Percentiles rank a stretch among this genome's conserved stretches.
Evolutionary conservation across 2,329 filamentous ascomycete genomes (phyloP).

Genomic region (Escovopsis sp.): DNA sequence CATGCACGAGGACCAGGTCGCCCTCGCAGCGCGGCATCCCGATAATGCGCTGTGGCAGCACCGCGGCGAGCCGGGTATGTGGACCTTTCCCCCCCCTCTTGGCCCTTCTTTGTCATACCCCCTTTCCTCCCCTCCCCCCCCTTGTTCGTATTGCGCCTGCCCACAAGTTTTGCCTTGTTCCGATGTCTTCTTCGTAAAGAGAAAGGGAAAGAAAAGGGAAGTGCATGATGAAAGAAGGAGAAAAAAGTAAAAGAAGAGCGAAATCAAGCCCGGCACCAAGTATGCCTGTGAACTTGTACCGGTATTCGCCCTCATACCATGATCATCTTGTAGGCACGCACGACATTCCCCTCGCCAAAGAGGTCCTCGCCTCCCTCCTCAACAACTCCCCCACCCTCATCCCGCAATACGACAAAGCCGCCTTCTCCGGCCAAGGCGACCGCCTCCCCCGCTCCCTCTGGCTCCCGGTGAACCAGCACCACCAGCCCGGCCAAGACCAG

Average conservation of each 20-base stretch:
- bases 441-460: slow-evolving; percentile 48
- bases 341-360: slow-evolving; percentile 48
- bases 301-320: background rate
- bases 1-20: slow-evolving; percentile 49
- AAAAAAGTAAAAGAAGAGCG: too few species aligned
- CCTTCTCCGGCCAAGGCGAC: slow-evolving; percentile 61
- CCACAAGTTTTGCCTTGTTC: too few species aligned
- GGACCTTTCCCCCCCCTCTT: too few species aligned
- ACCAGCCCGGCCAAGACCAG: too few species aligned
- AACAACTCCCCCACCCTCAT: slow-evolving; percentile 37
- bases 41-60: slow-evolving; percentile 65
- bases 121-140: background rate
- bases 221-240: too few species aligned
- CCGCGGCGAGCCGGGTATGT: slow-evolving; percentile 60
- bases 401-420: slow-evolving; percentile 73
- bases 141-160: background rate
- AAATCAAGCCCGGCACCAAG: too few species aligned
- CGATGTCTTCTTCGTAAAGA: too few species aligned
- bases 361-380: slow-evolving; percentile 46
- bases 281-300: background rate
- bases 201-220: too few species aligned
- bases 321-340: slow-evolving; percentile 37
- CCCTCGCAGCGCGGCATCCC: slow-evolving; percentile 48
- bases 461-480: slow-evolving; percentile 37
- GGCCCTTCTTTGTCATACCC: slow-evolving; percentile 1